These are phyloP conservation scores for Eucalyptus globulus DNA, from an alignment of 345 rosid genomes.

Conservation along the genomic window DNA sequence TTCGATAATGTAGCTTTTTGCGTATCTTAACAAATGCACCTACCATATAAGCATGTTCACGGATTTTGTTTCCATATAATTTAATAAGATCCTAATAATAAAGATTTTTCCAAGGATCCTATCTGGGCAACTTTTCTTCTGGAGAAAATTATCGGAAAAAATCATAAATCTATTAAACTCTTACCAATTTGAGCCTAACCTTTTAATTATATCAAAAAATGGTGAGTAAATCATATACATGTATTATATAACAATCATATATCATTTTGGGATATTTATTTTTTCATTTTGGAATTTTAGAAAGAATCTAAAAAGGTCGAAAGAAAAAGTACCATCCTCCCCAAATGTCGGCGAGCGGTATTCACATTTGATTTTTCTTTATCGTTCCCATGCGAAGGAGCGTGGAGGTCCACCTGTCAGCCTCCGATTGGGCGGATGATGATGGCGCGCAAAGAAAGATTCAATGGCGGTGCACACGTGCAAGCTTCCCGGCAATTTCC, in stretches of 20 bases:
- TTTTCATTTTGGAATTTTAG: neutral
- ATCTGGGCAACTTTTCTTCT: neutral
- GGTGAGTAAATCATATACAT: neutral
- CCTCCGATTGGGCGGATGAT: neutral
- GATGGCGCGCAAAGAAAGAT: neutral
- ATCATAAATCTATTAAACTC: too few relatives aligned
- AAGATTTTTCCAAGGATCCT: neutral
- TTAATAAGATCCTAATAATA: neutral
- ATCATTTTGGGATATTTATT: neutral
- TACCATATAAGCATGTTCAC: neutral
- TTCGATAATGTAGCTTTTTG: neutral
- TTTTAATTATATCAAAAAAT: too few relatives aligned
- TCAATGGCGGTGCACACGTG: neutral
- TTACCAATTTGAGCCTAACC: too few relatives aligned
- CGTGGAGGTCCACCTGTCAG: neutral
- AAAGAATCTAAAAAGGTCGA: neutral
- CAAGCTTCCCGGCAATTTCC: neutral
- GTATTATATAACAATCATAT: neutral
- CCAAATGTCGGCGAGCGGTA: neutral
- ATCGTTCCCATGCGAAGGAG: neutral
- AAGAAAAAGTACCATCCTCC: neutral
- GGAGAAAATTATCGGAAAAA: fast-evolving
- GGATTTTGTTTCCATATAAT: neutral
- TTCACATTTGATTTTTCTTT: neutral
- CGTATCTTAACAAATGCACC: neutral